These are phyloP conservation scores for Metschnikowia lochheadii DNA, from an alignment of 805 yeast genomes.

Conservation along the genomic window DNA sequence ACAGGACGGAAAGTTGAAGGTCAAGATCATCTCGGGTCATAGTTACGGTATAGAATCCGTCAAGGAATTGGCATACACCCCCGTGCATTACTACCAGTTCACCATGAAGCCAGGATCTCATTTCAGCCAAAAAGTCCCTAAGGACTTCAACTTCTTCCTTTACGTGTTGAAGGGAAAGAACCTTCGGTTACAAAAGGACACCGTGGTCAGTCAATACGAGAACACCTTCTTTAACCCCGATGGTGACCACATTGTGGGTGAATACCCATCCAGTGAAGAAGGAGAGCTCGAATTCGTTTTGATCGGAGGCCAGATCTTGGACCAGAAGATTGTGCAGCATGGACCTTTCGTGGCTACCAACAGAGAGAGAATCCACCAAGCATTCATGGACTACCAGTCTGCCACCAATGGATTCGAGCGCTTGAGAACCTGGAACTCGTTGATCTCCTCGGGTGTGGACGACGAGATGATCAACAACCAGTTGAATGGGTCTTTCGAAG, in stretches of 20 bases:
- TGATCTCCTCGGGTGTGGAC: conserved; percentile 41
- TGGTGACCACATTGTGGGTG: conserved; percentile 59
- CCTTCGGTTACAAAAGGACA: conserved; percentile 43
- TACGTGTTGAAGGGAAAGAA: conserved; percentile 61
- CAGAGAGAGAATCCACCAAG: conserved; percentile 61
- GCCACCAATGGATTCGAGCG: conserved; percentile 69
- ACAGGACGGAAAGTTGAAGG: conserved; percentile 55
- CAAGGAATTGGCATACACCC: conserved; percentile 76
- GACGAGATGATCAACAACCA: conserved; percentile 39
- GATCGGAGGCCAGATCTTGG: conserved; percentile 68
- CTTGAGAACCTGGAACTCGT: conserved; percentile 56
- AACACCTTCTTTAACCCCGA: conserved; percentile 64
- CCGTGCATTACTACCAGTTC: conserved; percentile 66
- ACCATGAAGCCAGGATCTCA: conserved; percentile 60
- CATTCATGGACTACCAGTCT: conserved; percentile 67
- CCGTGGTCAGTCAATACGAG: conserved; percentile 34
- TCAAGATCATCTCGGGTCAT: conserved; percentile 74
- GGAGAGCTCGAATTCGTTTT: conserved; percentile 58
- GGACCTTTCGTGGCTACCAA: conserved; percentile 93
- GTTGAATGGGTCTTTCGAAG: conserved; percentile 31
- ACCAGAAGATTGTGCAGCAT: conserved; percentile 78
- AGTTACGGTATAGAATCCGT: conserved; percentile 70
- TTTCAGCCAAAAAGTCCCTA: conserved; percentile 57
- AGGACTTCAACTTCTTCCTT: conserved; percentile 62
- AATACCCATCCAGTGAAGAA: conserved; percentile 29